These are phyloP conservation scores for Tuber microsphaerosporum DNA, from an alignment of 495 filamentous ascomycete species.

Conservation along the genomic window DNA sequence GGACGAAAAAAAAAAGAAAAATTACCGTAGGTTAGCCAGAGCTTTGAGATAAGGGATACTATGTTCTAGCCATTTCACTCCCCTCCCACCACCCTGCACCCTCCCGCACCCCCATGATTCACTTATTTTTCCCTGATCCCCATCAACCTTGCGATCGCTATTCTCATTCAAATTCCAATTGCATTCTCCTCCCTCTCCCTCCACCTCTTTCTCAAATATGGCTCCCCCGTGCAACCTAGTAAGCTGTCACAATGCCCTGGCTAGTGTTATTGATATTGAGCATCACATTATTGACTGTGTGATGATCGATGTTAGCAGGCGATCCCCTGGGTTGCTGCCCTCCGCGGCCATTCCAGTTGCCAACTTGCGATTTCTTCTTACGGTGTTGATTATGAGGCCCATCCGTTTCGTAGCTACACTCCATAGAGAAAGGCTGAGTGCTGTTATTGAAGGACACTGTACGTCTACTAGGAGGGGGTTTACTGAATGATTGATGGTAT, in stretches of 20 bases:
- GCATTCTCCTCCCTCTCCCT: not conserved
- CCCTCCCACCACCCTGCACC: not conserved
- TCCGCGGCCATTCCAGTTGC: not conserved
- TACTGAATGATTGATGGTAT: constrained; percentile 18
- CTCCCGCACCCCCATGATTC: not conserved
- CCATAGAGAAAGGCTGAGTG: constrained; percentile 14
- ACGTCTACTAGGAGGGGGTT: constrained; percentile 14
- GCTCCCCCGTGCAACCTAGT: not conserved
- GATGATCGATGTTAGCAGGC: not conserved
- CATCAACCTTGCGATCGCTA: not conserved
- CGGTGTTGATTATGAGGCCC: constrained; percentile 16
- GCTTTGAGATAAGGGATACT: constrained; percentile 1
- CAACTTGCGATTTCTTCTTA: constrained; percentile 22
- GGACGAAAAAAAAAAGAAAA: not conserved
- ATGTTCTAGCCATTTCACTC: constrained; percentile 4
- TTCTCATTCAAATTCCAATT: not conserved
- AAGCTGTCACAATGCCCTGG: not conserved
- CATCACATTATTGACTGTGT: not conserved
- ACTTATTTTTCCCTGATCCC: not conserved
- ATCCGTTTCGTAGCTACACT: constrained; percentile 23
- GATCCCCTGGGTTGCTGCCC: not conserved
- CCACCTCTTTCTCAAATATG: not conserved
- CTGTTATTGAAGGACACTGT: constrained; percentile 12
- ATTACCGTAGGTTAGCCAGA: not conserved
- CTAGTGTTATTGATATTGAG: not conserved